Conservation (phyloP, 2,329 filamentous ascomycete species). For the Truncatella angustata region DNA sequence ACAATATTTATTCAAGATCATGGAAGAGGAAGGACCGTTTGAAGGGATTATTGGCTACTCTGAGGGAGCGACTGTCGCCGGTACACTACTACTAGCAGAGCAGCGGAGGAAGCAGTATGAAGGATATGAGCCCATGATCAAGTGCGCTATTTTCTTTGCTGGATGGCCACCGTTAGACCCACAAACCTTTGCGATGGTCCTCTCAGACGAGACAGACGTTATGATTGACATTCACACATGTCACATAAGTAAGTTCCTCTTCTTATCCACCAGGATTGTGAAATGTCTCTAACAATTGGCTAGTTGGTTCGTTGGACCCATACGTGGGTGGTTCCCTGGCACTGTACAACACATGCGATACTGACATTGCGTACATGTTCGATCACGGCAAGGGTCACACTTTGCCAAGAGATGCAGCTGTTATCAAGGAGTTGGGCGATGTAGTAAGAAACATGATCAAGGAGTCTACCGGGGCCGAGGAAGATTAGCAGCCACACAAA, state of each 20-base stretch:
- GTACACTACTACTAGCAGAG: conserved; percentile 27
- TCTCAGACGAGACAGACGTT: conserved; percentile 47
- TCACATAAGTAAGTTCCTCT: conserved; percentile 42
- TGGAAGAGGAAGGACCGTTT: conserved; percentile 30
- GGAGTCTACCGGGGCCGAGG: conserved; percentile 15
- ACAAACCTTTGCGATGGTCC: conserved; percentile 39
- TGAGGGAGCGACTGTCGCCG: conserved; percentile 29
- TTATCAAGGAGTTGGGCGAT: conserved; percentile 45
- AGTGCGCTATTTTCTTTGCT: conserved; percentile 50
- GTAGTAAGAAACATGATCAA: conserved; percentile 36
- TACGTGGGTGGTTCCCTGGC: conserved; percentile 61
- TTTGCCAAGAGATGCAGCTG: conserved; percentile 51
- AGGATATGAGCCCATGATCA: conserved; percentile 35
- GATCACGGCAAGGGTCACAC: conserved; percentile 66
- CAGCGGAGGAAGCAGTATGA: conserved; percentile 24
- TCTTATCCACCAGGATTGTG: neutral
- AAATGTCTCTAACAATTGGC: conserved; percentile 16
- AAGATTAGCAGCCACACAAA: too few relatives aligned
- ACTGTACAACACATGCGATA: conserved; percentile 60
- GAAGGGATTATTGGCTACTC: conserved; percentile 31
- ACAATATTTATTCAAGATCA: conserved; percentile 35
- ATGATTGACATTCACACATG: conserved; percentile 51
- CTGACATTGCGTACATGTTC: conserved; percentile 58
- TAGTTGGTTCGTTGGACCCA: conserved; percentile 56
- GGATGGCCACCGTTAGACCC: conserved; percentile 53